Base-by-base conservation (phyloP, 306 rosid species). In the Fragaria ananassa region DNA sequence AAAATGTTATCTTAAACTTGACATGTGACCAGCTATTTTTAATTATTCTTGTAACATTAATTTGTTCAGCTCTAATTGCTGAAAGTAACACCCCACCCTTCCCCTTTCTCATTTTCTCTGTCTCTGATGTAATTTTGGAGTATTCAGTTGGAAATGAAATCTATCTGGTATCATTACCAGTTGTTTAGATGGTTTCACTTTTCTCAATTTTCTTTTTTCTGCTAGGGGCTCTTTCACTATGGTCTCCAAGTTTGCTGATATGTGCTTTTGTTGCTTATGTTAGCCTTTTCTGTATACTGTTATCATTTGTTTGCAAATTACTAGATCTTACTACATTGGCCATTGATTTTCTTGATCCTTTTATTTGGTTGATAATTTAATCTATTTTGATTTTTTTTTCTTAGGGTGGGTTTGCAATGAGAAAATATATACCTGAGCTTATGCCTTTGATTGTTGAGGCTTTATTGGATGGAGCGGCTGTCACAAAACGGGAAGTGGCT, bases 371-470 rank as follows among this genome's bases (percentile, higher is more conserved):
- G 4, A 5, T 61, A 15, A 7, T 6, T 17, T 35, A 42, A 9
- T 42, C 1, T 34, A 15, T 34, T 63, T 60, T 35, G 14, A 37
- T 60, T 71, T 78, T 44, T 29, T 53, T 45, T 31, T 19, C 64
- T 2, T 84, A 95, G 99, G 99, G 97, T 67, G 97, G 99, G 78
- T 95, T 85, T 84, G 95, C 91, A 41, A 95, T 95, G 99, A 91
- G 97, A 87, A 94, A 87, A 83, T 95, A 91, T 88, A 89, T 95
- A 82, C 96, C 97, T 21, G 97, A 92, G 86, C 99, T 95, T 77
- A 92, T 95, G 99, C 99, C 99, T 67, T 87, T 92, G 83, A 95
- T 95, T 66, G 96, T 92, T 81, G 99, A 95, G 0, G 99, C 99
- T 79, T 84, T 95, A 81, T 71, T 88, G 90, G 99, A 95, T 88